Evolutionary conservation across 352 stramenopile genomes (phyloP).

Genomic region (Hyphochytrium catenoides): DNA sequence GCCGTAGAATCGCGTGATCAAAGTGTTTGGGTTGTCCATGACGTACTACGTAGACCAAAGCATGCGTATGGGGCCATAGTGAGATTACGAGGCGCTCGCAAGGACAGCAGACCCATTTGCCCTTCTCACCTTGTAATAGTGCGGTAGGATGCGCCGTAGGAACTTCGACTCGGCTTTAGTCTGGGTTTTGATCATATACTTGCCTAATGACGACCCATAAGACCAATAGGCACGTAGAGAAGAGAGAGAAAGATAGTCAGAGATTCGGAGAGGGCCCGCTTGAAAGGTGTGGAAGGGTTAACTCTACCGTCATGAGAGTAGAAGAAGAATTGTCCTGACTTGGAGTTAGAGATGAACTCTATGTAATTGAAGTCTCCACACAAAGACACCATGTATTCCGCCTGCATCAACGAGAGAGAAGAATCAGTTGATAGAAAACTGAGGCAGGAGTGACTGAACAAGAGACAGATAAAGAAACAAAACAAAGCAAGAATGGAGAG

Average conservation of each 20-base stretch:
- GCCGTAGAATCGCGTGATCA: constrained; percentile 89
- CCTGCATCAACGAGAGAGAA: constrained; percentile 9
- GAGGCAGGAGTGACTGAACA: constrained; percentile 12
- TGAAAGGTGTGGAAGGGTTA: not conserved
- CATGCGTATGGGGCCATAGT: not conserved
- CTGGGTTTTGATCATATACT: constrained; percentile 98
- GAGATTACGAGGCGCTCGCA: too few relatives aligned
- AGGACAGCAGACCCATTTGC: too few relatives aligned
- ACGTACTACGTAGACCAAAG: constrained; percentile 29
- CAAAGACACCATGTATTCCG: constrained; percentile 73
- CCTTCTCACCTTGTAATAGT: constrained; percentile 72
- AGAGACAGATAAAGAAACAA: constrained; percentile 7
- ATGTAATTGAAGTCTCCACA: constrained; percentile 87
- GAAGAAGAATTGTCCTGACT: constrained; percentile 98
- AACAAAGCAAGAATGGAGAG: constrained; percentile 7
- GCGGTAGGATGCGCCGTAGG: constrained; percentile 79
- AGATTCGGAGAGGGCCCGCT: too few relatives aligned
- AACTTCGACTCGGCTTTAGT: constrained; percentile 97
- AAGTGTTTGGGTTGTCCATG: constrained; percentile 84
- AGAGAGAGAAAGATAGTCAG: too few relatives aligned
- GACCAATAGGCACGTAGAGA: too few relatives aligned
- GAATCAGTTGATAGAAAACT: constrained; percentile 12
- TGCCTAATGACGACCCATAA: constrained; percentile 10
- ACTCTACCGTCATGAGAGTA: constrained; percentile 84
- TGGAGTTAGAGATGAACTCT: constrained; percentile 95